A percentile compares a stretch with the other conserved stretches of the same genome.
phyloP scores from a whole-genome alignment of 2,329 filamentous ascomycete species.

The Alternaria hordeiaustralica region DNA sequence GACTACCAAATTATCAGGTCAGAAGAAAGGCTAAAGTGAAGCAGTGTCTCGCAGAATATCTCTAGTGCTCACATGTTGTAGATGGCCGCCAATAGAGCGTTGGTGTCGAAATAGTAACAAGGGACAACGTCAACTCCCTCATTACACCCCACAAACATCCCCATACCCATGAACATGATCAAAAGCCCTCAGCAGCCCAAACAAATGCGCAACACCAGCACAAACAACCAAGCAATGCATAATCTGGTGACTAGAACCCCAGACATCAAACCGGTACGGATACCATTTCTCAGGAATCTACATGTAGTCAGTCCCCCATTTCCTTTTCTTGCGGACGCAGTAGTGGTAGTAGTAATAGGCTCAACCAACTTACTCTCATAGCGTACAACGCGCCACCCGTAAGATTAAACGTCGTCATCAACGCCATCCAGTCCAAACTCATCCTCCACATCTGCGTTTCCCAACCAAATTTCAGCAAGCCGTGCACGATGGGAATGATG shows the following conservation, averaged over 20 bases:
- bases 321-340: too few relatives aligned
- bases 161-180: slow-evolving; percentile 34
- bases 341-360: too few relatives aligned
- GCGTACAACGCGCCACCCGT: background rate
- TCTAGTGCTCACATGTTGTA: too few relatives aligned
- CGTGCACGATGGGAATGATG: background rate
- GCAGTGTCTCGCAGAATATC: too few relatives aligned
- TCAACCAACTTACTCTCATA: background rate
- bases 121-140: background rate
- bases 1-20: too few relatives aligned
- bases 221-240: slow-evolving; percentile 58
- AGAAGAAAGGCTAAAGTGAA: too few relatives aligned
- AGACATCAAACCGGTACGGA: slow-evolving; percentile 54
- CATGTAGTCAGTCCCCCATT: background rate
- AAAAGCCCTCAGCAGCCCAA: slow-evolving; percentile 49
- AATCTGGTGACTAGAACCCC: slow-evolving; percentile 58
- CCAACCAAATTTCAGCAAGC: slow-evolving; percentile 15
- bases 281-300: slow-evolving; percentile 55
- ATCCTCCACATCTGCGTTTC: slow-evolving; percentile 20
- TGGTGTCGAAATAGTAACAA: too few relatives aligned
- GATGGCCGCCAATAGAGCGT: too few relatives aligned
- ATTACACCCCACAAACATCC: background rate
- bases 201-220: slow-evolving; percentile 45
- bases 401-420: slow-evolving; percentile 20
- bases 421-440: slow-evolving; percentile 27